phyloP scores from a whole-genome alignment of 176 grass and related monocot genomes.

The Oryza coarctata region DNA sequence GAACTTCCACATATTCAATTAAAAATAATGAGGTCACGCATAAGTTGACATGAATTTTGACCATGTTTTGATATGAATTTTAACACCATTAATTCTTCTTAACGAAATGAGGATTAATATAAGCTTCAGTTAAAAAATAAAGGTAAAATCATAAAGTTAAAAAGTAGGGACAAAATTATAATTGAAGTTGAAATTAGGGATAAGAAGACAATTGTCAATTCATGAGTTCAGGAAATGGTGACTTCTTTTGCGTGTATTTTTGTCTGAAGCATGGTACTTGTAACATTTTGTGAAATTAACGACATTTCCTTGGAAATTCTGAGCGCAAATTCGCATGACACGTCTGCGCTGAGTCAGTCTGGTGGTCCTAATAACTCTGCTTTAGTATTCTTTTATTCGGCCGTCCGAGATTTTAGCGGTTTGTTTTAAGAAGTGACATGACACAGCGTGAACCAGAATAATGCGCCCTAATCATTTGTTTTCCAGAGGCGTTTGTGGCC shows the following conservation, averaged over 20 bases:
- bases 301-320: not conserved
- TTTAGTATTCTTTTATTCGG: not conserved
- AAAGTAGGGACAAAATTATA: too few relatives aligned
- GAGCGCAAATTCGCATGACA: not conserved
- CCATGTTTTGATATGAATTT: too few relatives aligned
- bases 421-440: constrained; percentile 2
- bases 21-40: too few relatives aligned
- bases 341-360: not conserved
- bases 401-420: not conserved
- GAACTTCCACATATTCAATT: too few relatives aligned
- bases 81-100: too few relatives aligned
- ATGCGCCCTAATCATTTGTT: not conserved
- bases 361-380: not conserved
- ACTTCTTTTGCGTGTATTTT: not conserved
- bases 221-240: not conserved
- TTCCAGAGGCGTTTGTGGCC: not conserved
- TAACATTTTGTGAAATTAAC: not conserved
- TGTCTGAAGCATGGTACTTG: not conserved
- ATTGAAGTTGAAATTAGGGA: too few relatives aligned
- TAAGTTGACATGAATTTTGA: too few relatives aligned
- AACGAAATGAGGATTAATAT: too few relatives aligned
- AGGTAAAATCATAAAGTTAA: too few relatives aligned
- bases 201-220: too few relatives aligned
- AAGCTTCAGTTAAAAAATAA: too few relatives aligned
- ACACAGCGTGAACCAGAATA: not conserved